These are phyloP conservation scores for Ophiostoma triangulosporum DNA, from an alignment of 2,329 filamentous ascomycete genomes.

Conservation along the genomic window DNA sequence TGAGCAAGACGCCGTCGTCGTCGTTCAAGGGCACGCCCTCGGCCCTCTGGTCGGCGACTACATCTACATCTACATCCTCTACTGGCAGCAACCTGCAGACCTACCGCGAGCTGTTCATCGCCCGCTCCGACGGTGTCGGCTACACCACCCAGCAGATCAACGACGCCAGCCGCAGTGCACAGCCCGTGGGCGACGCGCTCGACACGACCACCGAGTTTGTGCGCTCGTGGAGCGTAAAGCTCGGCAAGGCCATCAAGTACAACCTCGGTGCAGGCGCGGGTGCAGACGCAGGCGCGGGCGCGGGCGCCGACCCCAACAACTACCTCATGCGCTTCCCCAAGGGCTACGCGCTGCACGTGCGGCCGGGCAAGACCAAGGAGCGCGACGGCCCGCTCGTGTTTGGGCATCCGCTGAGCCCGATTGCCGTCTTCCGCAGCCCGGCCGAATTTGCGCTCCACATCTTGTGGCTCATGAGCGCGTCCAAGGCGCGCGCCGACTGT, in stretches of 20 bases:
- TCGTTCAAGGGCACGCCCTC: not conserved
- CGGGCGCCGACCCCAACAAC: slow-evolving; percentile 5
- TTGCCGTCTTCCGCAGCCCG: slow-evolving; percentile 31
- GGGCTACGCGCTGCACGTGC: slow-evolving; percentile 14
- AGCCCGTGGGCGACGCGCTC: slow-evolving; percentile 12
- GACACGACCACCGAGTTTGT: slow-evolving; percentile 11
- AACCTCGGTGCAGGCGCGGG: slow-evolving; percentile 13
- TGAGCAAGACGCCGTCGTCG: not conserved
- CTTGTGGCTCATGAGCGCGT: slow-evolving; percentile 36
- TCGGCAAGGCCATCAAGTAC: slow-evolving; percentile 16
- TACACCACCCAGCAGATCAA: slow-evolving; percentile 15
- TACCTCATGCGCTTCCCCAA: slow-evolving; percentile 14
- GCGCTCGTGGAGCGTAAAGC: slow-evolving; percentile 14
- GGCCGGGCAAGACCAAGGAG: slow-evolving; percentile 31
- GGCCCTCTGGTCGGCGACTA: not conserved
- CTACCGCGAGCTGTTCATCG: slow-evolving; percentile 13
- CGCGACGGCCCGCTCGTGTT: slow-evolving; percentile 37
- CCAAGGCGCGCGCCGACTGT: slow-evolving; percentile 34
- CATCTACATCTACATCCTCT: not conserved
- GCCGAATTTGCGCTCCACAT: slow-evolving; percentile 40
- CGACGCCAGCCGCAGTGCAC: slow-evolving; percentile 13
- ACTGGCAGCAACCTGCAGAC: slow-evolving; percentile 4
- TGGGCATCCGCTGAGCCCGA: slow-evolving; percentile 14
- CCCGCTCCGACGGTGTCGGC: slow-evolving; percentile 13
- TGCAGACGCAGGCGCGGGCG: not conserved